Percentiles rank a stretch among this genome's conserved stretches.
Conservation (phyloP, 768 basidiomycete genomes). For the Lactarius tabidus region DNA sequence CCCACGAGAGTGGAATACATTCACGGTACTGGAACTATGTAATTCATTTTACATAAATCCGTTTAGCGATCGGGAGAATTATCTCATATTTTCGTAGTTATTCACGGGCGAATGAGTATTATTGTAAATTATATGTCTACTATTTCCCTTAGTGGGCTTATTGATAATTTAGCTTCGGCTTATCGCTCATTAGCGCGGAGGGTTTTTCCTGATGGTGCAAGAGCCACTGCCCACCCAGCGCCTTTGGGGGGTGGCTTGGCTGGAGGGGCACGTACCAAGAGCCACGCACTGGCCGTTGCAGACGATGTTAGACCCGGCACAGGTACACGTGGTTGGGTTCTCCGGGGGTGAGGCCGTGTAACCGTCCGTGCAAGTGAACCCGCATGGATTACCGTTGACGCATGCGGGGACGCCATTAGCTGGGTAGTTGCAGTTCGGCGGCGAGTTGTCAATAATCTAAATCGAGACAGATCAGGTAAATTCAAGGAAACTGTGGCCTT, state of each 20-base stretch:
- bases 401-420: conserved; percentile 39
- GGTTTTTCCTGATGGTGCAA: conserved; percentile 7
- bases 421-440: conserved; percentile 39
- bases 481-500: neutral
- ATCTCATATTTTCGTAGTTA: too few species aligned
- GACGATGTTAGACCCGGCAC: conserved; percentile 38
- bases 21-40: too few species aligned
- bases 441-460: conserved; percentile 31
- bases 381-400: conserved; percentile 37
- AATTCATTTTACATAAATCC: too few species aligned
- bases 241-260: conserved; percentile 25
- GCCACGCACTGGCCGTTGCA: conserved; percentile 46
- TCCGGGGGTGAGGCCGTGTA: conserved; percentile 33
- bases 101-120: too few species aligned
- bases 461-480: neutral
- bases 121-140: too few species aligned
- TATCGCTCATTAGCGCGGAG: too few species aligned
- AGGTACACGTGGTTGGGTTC: conserved; percentile 41
- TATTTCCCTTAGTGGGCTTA: too few species aligned
- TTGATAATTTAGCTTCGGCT: too few species aligned
- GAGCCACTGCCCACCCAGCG: conserved; percentile 35
- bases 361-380: conserved; percentile 45
- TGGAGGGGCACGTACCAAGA: conserved; percentile 30
- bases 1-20: too few species aligned
- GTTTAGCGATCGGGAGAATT: too few species aligned